Evolutionary conservation across 495 filamentous ascomycete genomes (phyloP).

Genomic region (Pyronema domesticum): DNA sequence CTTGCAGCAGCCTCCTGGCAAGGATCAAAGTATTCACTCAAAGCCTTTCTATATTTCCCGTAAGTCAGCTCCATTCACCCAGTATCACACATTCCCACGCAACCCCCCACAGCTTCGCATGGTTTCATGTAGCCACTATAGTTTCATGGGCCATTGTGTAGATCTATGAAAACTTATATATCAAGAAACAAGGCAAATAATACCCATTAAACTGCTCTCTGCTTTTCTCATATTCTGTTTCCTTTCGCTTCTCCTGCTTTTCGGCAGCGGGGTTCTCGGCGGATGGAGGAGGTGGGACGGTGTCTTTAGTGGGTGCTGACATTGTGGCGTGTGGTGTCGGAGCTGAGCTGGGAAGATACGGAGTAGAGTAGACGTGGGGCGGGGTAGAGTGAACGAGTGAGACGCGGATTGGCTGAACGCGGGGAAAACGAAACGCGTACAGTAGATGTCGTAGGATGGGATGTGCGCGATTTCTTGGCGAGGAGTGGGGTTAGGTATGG

Average conservation of each 20-base stretch:
- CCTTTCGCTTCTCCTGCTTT: not conserved
- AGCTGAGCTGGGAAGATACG: not conserved
- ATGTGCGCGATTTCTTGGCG: too few species aligned
- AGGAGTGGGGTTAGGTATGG: too few species aligned
- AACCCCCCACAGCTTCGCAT: too few species aligned
- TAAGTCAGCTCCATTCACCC: too few species aligned
- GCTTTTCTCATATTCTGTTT: not conserved
- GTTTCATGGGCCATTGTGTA: too few species aligned
- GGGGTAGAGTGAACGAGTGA: too few species aligned
- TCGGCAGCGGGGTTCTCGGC: not conserved
- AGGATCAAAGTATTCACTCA: conserved; percentile 79
- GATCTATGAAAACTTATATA: too few species aligned
- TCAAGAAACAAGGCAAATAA: not conserved
- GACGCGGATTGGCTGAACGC: too few species aligned
- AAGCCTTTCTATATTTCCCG: conserved; percentile 49
- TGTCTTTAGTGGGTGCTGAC: not conserved
- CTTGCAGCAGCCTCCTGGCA: conserved; percentile 84
- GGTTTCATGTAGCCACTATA: too few species aligned
- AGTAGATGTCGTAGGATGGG: too few species aligned
- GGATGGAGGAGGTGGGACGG: not conserved
- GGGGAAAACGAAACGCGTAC: too few species aligned
- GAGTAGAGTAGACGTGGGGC: not conserved
- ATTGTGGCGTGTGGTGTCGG: not conserved
- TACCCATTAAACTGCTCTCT: not conserved
- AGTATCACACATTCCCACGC: too few species aligned